Percentiles rank a stretch among this genome's conserved stretches.
phyloP scores from a whole-genome alignment of 768 basidiomycete species.

The Pleurotus eryngii region DNA sequence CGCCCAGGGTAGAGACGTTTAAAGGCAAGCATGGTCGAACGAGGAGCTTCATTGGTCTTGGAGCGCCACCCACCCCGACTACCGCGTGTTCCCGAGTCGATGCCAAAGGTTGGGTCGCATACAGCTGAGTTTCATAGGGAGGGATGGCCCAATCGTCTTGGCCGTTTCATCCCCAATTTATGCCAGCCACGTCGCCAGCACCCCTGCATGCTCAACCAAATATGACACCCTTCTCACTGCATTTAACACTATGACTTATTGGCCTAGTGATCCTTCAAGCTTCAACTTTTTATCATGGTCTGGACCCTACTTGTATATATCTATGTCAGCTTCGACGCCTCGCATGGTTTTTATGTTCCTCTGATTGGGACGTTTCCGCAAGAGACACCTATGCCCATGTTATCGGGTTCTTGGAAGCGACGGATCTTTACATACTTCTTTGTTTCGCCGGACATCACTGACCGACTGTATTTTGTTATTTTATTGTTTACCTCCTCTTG shows the following conservation, averaged over 20 bases:
- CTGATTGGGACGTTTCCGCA: too few relatives aligned
- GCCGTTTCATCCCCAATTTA: background rate
- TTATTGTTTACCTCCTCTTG: background rate
- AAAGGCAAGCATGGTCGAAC: slow-evolving; percentile 58
- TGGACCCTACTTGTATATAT: background rate
- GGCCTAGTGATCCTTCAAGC: background rate
- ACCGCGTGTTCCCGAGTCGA: slow-evolving; percentile 83
- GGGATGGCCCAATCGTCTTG: background rate
- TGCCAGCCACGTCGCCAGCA: background rate
- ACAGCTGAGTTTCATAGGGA: slow-evolving; percentile 27
- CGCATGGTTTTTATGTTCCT: background rate
- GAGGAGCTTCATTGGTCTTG: slow-evolving; percentile 71
- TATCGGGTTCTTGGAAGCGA: background rate
- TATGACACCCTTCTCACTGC: background rate
- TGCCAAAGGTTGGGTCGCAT: slow-evolving; percentile 73
- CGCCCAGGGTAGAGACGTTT: slow-evolving; percentile 70
- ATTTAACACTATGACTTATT: background rate
- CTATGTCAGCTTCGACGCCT: background rate
- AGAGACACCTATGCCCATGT: background rate
- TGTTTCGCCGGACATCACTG: background rate
- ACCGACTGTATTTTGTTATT: slow-evolving; percentile 1
- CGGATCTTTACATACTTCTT: background rate
- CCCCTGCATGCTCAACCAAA: background rate
- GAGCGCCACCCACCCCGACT: slow-evolving; percentile 68
- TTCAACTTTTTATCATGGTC: slow-evolving; percentile 1